Conservation (phyloP, 2,329 filamentous ascomycete genomes). For the Colletotrichum costaricense region DNA sequence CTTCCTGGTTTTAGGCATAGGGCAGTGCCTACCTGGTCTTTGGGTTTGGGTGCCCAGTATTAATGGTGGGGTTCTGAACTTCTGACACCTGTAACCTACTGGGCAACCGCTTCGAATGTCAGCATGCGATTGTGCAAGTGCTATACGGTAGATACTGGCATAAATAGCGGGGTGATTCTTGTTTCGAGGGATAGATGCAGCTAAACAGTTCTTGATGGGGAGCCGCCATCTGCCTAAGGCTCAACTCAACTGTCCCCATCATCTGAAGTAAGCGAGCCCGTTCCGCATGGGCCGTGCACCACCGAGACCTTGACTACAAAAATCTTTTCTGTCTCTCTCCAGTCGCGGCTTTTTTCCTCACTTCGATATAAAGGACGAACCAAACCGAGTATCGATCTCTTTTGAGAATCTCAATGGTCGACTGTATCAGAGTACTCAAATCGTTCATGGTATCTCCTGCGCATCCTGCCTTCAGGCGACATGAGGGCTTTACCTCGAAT, state of each 20-base stretch:
- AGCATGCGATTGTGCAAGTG: conserved; percentile 3
- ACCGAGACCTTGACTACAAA: conserved; percentile 1
- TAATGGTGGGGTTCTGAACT: conserved; percentile 1
- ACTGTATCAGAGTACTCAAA: too few relatives aligned
- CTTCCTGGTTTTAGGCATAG: conserved; percentile 5
- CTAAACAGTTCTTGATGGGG: not conserved
- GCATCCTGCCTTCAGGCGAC: not conserved
- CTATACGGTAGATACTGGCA: not conserved
- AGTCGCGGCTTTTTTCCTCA: not conserved
- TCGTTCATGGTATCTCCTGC: not conserved
- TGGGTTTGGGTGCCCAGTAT: not conserved
- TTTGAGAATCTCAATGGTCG: not conserved
- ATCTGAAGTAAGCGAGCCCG: not conserved
- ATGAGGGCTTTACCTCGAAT: not conserved
- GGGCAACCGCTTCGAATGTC: not conserved
- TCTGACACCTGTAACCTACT: not conserved
- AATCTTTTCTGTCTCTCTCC: not conserved
- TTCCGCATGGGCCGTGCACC: conserved; percentile 1
- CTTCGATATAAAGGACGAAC: not conserved
- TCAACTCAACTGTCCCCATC: not conserved
- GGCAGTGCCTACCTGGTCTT: not conserved
- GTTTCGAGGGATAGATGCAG: not conserved
- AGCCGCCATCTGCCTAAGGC: not conserved
- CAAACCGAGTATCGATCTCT: not conserved
- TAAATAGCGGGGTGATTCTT: not conserved